Evolutionary conservation across 164 flowering plant species (phyloP), one percentile per base, ranked within the genome.

Genomic region (Amborella trichopoda): DNA sequence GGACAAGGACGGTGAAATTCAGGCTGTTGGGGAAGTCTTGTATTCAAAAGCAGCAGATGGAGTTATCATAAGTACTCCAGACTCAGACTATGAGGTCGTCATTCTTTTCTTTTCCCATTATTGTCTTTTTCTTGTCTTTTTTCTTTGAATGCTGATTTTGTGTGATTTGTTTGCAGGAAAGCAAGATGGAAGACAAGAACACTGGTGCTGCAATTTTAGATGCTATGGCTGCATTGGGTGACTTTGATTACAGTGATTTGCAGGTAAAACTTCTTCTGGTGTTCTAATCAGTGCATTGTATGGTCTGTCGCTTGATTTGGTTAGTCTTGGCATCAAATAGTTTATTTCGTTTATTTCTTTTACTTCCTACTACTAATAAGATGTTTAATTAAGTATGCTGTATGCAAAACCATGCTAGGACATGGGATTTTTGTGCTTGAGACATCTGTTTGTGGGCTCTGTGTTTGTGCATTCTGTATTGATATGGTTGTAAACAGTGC

Each of bases 71-170:
- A 58, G 66, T 56, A 52, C 57, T 28, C 68, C 59, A 23, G 83
- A 76, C 41, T 78, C 77, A 23, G 81, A 83, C 13, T 70, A 68
- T 63, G 86, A 83, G 91, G 94, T 89, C 67, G 3, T 54, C 46
- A 42, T 28, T 45, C 10, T 47, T 32, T 30, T 13, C 14, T 12
- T 23, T 10, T 36, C 14, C 39, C 39, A 30, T 28, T 16, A 3
- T 14, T 28, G 13, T 22, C 5, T 27, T 39, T 38, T 24, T 23
- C 17, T 38, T 17, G 27, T 23, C 6, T 49, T 52, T 53, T 40
- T 37, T 18, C 48, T 41, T 17, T 13, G 14, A 52, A 59, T 46
- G 30, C 44, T 70, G 47, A 43, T 62, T 37, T n/a, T 48, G 27
- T 16, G 16, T 11, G 18, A n/a, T 16, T 38, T 38, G 16, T 9